These are phyloP conservation scores for Vitis riparia DNA, from an alignment of 164 flowering plant genomes.

Conservation along the genomic window DNA sequence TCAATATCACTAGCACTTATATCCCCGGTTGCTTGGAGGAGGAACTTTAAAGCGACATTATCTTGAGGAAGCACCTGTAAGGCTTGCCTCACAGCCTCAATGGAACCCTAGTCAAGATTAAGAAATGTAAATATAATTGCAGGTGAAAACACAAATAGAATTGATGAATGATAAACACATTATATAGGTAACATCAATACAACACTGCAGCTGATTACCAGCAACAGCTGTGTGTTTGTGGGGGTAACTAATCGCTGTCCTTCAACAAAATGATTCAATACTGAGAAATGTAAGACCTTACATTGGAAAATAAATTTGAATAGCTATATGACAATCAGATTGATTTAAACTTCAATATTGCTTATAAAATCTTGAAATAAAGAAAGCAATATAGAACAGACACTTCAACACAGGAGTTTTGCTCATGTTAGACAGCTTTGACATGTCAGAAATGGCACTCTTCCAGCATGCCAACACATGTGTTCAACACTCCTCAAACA, in stretches of 20 bases:
- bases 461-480: no score
- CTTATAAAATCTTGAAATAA: no score
- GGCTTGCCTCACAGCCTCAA: constrained; percentile 91
- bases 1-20: constrained; percentile 83
- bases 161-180: background rate
- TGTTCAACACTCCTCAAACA: no score
- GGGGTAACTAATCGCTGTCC: background rate
- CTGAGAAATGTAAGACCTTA: no score
- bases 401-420: no score
- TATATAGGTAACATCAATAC: background rate
- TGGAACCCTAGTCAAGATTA: constrained; percentile 68
- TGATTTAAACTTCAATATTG: no score
- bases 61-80: constrained; percentile 88
- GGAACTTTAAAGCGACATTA: constrained; percentile 80
- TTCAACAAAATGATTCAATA: background rate
- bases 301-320: no score
- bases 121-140: constrained; percentile 8
- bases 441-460: no score
- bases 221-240: background rate
- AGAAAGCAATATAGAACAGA: no score
- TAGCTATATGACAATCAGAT: no score
- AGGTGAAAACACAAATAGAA: background rate
- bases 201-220: background rate
- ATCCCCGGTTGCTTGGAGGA: constrained; percentile 88
- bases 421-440: no score